These are phyloP conservation scores for Malus hybrid DNA, from an alignment of 331 rosid genomes.

Conservation along the genomic window DNA sequence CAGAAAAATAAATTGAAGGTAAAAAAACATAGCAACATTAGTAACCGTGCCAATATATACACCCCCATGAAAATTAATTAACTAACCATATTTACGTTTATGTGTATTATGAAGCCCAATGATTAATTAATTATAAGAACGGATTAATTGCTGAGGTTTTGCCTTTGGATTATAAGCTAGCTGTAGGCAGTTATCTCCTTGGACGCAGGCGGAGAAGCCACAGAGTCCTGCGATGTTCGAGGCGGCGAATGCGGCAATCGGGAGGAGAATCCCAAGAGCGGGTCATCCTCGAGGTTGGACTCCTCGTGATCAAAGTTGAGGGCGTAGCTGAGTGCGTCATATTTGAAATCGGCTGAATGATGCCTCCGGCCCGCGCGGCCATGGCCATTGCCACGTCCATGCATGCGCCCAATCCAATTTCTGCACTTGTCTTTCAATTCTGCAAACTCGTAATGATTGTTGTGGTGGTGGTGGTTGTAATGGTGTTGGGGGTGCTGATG, in stretches of 20 bases:
- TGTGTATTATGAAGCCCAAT: no score
- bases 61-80: no score
- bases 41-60: no score
- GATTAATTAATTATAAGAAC: not conserved
- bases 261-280: constrained; percentile 32
- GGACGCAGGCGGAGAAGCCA: not conserved
- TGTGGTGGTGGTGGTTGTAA: constrained; percentile 17
- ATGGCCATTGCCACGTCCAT: constrained; percentile 3
- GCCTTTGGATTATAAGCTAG: not conserved
- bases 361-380: constrained; percentile 33
- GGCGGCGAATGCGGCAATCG: constrained; percentile 53
- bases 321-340: constrained; percentile 54
- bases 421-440: constrained; percentile 43
- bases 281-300: constrained; percentile 17
- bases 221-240: not conserved
- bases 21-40: no score
- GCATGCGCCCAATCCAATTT: constrained; percentile 30
- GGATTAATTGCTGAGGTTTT: no score
- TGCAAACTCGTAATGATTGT: constrained; percentile 22
- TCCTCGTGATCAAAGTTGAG: constrained; percentile 50
- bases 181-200: constrained; percentile 20
- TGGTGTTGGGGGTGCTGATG: constrained; percentile 11
- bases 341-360: constrained; percentile 43
- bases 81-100: no score
- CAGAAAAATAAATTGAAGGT: no score